phyloP scores from a whole-genome alignment of 2,329 filamentous ascomycete genomes.

The Neonectria hederae region DNA sequence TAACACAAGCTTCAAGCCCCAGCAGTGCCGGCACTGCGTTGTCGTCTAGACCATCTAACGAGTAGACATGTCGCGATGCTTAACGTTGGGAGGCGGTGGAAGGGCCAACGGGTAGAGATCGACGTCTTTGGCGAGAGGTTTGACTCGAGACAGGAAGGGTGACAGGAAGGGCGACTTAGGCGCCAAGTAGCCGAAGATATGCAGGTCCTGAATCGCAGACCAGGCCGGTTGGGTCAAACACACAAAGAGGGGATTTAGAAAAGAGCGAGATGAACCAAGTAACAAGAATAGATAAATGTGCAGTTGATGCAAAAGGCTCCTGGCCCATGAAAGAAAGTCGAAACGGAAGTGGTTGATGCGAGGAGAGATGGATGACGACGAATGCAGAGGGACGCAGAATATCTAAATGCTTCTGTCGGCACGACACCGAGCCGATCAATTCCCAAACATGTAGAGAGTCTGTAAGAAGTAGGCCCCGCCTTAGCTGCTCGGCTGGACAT shows the following conservation, averaged over 20 bases:
- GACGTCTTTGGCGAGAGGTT: not conserved
- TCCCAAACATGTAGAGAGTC: constrained; percentile 18
- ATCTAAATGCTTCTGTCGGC: constrained; percentile 24
- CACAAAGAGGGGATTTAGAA: not conserved
- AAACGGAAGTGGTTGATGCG: constrained; percentile 1
- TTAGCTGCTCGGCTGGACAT: constrained; percentile 4
- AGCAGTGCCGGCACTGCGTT: constrained; percentile 43
- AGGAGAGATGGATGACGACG: not conserved
- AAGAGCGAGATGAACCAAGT: not conserved
- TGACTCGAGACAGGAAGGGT: constrained; percentile 10
- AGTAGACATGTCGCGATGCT: constrained; percentile 34
- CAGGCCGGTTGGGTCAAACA: constrained; percentile 12
- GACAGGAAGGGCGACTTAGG: constrained; percentile 4
- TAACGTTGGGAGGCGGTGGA: not conserved
- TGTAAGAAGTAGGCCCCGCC: not conserved
- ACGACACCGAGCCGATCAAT: constrained; percentile 21
- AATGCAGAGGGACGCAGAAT: constrained; percentile 12
- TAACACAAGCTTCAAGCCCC: constrained; percentile 34
- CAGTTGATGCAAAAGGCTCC: constrained; percentile 15
- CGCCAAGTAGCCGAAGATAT: constrained; percentile 6
- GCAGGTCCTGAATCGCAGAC: constrained; percentile 16
- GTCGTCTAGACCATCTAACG: constrained; percentile 22
- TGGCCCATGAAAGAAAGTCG: constrained; percentile 7
- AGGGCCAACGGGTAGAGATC: not conserved
- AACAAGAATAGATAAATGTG: constrained; percentile 1